Evolutionary conservation across 108 stramenopile species (phyloP).

Genomic region (Pseudonitzschia multiseries): DNA sequence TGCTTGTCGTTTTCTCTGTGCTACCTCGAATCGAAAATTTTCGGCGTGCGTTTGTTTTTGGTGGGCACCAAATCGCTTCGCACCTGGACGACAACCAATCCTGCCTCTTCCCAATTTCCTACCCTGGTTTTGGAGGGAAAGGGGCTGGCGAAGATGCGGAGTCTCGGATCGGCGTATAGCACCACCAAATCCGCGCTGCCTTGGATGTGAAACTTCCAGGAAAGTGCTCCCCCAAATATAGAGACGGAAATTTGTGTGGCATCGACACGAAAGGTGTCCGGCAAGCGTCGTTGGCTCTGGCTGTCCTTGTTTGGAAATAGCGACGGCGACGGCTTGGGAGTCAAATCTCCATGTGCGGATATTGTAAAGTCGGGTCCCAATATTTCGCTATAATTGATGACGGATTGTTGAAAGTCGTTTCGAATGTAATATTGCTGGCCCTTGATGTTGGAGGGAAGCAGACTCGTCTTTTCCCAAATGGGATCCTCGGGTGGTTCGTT

Average conservation of each 20-base stretch:
- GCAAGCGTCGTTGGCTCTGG: background rate
- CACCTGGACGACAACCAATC: constrained; percentile 27
- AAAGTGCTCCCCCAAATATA: background rate
- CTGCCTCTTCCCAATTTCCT: constrained; percentile 23
- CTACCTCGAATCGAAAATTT: background rate
- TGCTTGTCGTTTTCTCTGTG: too few species aligned
- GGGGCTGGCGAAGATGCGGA: constrained; percentile 23
- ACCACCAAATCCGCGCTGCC: constrained; percentile 21
- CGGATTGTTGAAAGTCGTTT: constrained; percentile 11
- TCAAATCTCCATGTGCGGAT: constrained; percentile 6
- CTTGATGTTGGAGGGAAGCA: constrained; percentile 14
- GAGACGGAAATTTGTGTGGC: constrained; percentile 12
- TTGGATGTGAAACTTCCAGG: constrained; percentile 1
- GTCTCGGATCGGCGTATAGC: constrained; percentile 26
- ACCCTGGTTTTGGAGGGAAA: constrained; percentile 13
- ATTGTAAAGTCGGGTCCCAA: constrained; percentile 8
- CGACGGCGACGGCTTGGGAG: constrained; percentile 1
- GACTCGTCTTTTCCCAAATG: constrained; percentile 20
- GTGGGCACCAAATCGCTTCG: constrained; percentile 24
- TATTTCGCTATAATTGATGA: constrained; percentile 25
- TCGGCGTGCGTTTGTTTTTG: background rate
- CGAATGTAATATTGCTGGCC: constrained; percentile 23
- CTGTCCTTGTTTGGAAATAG: too few species aligned
- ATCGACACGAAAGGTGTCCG: constrained; percentile 1
- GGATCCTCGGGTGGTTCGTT: background rate